phyloP scores from a whole-genome alignment of 2,329 filamentous ascomycete genomes.

The Sporothrix euskadiensis region DNA sequence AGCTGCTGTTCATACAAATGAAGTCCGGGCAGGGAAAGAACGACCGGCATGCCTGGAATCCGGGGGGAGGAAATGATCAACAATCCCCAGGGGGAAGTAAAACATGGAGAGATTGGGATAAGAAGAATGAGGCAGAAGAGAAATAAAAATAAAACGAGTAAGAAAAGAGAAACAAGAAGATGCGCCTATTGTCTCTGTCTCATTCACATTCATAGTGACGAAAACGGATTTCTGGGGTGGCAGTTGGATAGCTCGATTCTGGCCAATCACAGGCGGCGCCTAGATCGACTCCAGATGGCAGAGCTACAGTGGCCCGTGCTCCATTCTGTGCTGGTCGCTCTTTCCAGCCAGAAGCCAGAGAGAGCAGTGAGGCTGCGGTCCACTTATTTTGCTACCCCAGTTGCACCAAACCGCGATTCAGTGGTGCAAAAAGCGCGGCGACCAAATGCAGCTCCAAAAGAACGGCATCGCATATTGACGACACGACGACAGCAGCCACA shows the following conservation, averaged over 20 bases:
- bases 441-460: conserved; percentile 8
- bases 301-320: conserved; percentile 11
- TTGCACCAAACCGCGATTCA: conserved; percentile 17
- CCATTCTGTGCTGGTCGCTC: not conserved
- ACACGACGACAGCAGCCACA: not conserved
- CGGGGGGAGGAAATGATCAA: not conserved
- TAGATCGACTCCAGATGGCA: not conserved
- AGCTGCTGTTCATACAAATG: not conserved
- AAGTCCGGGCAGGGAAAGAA: not conserved
- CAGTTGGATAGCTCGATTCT: not conserved
- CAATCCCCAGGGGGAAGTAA: not conserved
- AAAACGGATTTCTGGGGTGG: conserved; percentile 3
- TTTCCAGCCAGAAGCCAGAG: not conserved
- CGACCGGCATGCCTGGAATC: not conserved
- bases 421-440: conserved; percentile 17
- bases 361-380: not conserved
- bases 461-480: not conserved
- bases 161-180: not conserved
- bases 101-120: not conserved
- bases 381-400: not conserved
- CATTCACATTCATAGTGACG: not conserved
- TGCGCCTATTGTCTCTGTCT: not conserved
- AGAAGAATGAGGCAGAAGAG: not conserved
- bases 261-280: not conserved
- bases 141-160: not conserved